A percentile compares a stretch with the other conserved stretches of the same genome.
Conservation (phyloP, 2,329 filamentous ascomycete genomes). For the Colletotrichum aenigma region DNA sequence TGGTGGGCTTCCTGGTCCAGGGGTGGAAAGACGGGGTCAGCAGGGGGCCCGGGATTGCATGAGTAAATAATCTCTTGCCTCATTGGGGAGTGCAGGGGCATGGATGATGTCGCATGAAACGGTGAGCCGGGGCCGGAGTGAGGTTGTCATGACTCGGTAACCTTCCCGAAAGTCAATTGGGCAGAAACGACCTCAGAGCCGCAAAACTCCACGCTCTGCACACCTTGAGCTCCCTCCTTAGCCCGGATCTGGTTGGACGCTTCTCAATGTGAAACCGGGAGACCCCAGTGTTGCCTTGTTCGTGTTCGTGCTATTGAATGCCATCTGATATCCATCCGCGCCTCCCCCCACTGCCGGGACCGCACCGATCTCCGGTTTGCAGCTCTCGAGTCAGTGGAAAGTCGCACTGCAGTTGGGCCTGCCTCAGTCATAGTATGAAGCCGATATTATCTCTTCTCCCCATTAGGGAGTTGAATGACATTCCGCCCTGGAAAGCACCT, state of each 20-base stretch:
- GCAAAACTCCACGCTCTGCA: not conserved
- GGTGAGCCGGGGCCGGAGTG: not conserved
- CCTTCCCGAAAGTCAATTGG: not conserved
- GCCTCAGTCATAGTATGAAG: not conserved
- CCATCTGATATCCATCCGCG: not conserved
- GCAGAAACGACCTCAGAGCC: not conserved
- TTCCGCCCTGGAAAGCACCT: not conserved
- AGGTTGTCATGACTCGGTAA: slow-evolving; percentile 13
- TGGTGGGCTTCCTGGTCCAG: not conserved
- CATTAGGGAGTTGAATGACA: not conserved
- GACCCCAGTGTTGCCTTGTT: not conserved
- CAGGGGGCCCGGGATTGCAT: not conserved
- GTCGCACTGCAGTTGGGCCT: not conserved
- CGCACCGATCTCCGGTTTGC: not conserved
- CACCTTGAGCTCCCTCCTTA: not conserved
- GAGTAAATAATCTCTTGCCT: not conserved
- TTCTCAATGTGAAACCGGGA: slow-evolving; percentile 13
- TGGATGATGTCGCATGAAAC: slow-evolving; percentile 10
- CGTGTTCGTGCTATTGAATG: not conserved
- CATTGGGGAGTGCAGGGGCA: not conserved
- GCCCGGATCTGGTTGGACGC: not conserved
- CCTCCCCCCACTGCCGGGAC: slow-evolving; percentile 3
- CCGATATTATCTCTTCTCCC: not conserved
- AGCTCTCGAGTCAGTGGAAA: not conserved
- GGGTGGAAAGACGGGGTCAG: not conserved